Evolutionary conservation across 2,329 filamentous ascomycete genomes (phyloP), one percentile per base, ranked within the genome.

Genomic region (Aureobasidium sp.): DNA sequence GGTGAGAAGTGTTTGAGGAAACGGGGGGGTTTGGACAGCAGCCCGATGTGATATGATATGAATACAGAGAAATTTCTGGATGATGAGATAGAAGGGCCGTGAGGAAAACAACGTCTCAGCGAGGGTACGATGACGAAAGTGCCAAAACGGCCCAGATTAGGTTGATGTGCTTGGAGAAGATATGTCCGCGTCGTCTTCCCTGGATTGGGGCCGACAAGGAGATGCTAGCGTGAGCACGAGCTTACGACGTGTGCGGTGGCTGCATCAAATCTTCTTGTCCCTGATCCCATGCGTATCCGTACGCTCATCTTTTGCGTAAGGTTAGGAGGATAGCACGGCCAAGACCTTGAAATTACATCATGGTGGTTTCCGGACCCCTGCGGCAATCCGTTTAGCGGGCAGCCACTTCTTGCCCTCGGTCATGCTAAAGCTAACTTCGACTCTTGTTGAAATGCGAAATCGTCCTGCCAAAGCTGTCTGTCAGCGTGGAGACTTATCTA

Each of bases 151-250:
- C 50, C 50, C 50, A 42, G 50, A 16, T 42, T 54, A 27, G 15
- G 50, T 54, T 42, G 50, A 42, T 54, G 50, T 42, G 50, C 50
- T 54, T 54, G 50, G 37, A 53, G 47, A 42, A 42, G 37, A 42
- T 15, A 41, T 30, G 25, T 42, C 37, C 27, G 49, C 49, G 36
- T 25, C 21, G 36, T 39, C 32, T 42, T 41, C 13, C 36, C 8
- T 41, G 50, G 27, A 42, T 54, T 27, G 42, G 25, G 50, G 36
- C 37, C 15, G 21, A 15, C 27, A 42, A 54, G 50, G n/a, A 42
- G 50, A 54, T 42, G 7, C 21, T 57, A 57, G 53, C 41, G 53
- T 7, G 39, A 45, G 39, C 36, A 39, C 41, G 29, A 57, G 53
- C 53, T 57, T 57, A 45, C 53, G 41, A 57, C 53, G 21, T 54